These are phyloP conservation scores for Anthracocystis walkeri DNA, from an alignment of 1,284 basidiomycete genomes.

Conservation along the genomic window DNA sequence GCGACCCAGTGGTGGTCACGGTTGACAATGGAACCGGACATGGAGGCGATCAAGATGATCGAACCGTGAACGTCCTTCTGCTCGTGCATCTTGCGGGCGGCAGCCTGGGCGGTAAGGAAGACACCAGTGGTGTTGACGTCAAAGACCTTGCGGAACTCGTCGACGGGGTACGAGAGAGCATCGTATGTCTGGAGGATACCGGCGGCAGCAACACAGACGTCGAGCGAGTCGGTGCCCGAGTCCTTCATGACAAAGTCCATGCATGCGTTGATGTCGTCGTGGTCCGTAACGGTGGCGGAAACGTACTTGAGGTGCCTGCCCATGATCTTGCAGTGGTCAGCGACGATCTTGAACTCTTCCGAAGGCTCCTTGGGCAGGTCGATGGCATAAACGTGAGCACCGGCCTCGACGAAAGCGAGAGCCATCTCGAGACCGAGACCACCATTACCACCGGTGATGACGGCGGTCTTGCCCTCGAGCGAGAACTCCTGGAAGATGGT, in stretches of 20 bases:
- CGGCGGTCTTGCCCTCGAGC: conserved; percentile 78
- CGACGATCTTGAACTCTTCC: conserved; percentile 75
- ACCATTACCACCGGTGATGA: conserved; percentile 76
- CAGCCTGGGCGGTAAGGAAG: conserved; percentile 82
- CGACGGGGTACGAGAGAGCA: conserved; percentile 78
- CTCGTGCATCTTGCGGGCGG: conserved; percentile 78
- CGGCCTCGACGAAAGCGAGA: conserved; percentile 80
- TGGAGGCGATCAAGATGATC: conserved; percentile 84
- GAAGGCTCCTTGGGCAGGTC: conserved; percentile 78
- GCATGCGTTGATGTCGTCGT: conserved; percentile 70
- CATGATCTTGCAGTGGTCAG: conserved; percentile 71
- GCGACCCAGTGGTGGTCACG: conserved; percentile 78
- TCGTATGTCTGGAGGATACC: conserved; percentile 77
- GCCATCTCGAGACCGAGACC: conserved; percentile 87
- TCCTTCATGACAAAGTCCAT: conserved; percentile 67
- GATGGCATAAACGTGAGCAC: conserved; percentile 81
- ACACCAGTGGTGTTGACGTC: conserved; percentile 81
- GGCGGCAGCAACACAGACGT: conserved; percentile 81
- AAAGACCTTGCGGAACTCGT: conserved; percentile 78
- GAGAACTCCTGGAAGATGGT: conserved; percentile 79
- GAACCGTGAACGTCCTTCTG: conserved; percentile 80
- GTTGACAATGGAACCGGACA: conserved; percentile 87
- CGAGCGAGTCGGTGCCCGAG: conserved; percentile 74
- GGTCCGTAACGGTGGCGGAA: conserved; percentile 73
- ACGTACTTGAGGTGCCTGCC: conserved; percentile 76